phyloP scores from a whole-genome alignment of 2,329 filamentous ascomycete species.

The Cladophialophora yegresii region DNA sequence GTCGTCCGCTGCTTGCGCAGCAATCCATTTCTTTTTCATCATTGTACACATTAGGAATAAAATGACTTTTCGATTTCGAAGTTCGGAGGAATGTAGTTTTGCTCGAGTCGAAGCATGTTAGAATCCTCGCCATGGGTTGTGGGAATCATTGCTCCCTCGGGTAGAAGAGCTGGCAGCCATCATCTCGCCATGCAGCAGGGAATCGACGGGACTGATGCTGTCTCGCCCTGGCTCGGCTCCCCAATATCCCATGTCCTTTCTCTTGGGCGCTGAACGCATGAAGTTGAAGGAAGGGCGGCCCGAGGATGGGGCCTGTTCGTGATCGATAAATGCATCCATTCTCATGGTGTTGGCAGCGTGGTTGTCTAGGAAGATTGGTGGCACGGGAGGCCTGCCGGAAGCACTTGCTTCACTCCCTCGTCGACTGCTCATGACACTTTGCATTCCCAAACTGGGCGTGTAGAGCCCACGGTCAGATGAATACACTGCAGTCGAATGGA shows the following conservation, averaged over 20 bases:
- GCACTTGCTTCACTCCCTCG: slow-evolving; percentile 57
- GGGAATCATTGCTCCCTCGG: slow-evolving; percentile 28
- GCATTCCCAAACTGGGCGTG: slow-evolving; percentile 45
- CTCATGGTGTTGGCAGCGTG: slow-evolving; percentile 64
- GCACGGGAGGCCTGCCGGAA: slow-evolving; percentile 64
- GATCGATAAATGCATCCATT: slow-evolving; percentile 93
- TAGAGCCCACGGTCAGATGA: slow-evolving; percentile 33
- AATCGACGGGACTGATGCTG: slow-evolving; percentile 32
- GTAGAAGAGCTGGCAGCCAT: slow-evolving; percentile 33
- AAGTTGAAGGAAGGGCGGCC: slow-evolving; percentile 35
- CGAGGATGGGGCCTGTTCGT: slow-evolving; percentile 30
- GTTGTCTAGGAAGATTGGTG: slow-evolving; percentile 49
- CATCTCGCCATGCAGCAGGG: slow-evolving; percentile 33
- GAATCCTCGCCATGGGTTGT: slow-evolving; percentile 32
- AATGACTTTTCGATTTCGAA: neutral
- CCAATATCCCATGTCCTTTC: slow-evolving; percentile 40
- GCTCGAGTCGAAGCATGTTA: slow-evolving; percentile 6
- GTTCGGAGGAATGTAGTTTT: neutral
- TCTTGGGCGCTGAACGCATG: slow-evolving; percentile 28
- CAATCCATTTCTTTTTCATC: slow-evolving; percentile 16
- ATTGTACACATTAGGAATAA: slow-evolving; percentile 28
- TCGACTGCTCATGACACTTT: slow-evolving; percentile 43
- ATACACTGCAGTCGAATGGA: slow-evolving; percentile 32
- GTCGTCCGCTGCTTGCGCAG: slow-evolving; percentile 17
- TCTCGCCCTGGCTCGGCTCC: slow-evolving; percentile 32